phyloP scores from a whole-genome alignment of 2,329 filamentous ascomycete species.

The Paracorniculantispora psalliotae region DNA sequence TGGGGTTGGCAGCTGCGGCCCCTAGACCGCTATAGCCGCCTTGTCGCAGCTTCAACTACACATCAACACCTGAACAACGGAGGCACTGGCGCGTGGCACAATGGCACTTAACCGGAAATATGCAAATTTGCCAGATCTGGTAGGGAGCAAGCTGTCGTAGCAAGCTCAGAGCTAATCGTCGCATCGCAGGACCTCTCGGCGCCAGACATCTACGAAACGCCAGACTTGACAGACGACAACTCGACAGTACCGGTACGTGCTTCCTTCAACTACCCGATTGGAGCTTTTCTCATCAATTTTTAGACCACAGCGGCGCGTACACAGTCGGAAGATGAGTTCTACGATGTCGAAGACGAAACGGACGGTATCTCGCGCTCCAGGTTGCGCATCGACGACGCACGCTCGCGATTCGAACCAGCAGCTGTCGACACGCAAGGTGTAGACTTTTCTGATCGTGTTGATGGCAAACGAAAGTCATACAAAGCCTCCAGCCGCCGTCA shows the following conservation, averaged over 20 bases:
- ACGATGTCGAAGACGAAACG: constrained; percentile 57
- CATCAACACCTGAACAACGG: constrained; percentile 4
- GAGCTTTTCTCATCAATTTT: constrained; percentile 21
- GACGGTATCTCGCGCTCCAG: constrained; percentile 70
- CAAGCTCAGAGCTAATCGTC: constrained; percentile 20
- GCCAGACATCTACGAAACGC: constrained; percentile 94
- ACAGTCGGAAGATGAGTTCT: constrained; percentile 58
- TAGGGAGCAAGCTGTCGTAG: constrained; percentile 32
- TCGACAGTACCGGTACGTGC: constrained; percentile 72
- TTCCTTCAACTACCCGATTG: neutral
- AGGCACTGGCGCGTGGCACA: neutral
- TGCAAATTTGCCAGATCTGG: constrained; percentile 73
- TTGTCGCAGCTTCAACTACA: neutral
- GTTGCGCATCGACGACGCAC: constrained; percentile 72
- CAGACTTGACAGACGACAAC: constrained; percentile 83
- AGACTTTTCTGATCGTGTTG: constrained; percentile 87
- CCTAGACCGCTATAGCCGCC: constrained; percentile 3
- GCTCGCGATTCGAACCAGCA: constrained; percentile 70
- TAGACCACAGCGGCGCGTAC: constrained; percentile 53
- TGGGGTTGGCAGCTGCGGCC: constrained; percentile 3
- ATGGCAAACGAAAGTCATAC: constrained; percentile 78
- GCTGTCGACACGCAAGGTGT: constrained; percentile 71
- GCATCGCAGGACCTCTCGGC: constrained; percentile 69
- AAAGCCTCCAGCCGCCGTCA: constrained; percentile 65
- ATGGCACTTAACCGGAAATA: constrained; percentile 82